Evolutionary conservation across 73 alveolate species (phyloP).

Genomic region (Tetrahymena thermophila): DNA sequence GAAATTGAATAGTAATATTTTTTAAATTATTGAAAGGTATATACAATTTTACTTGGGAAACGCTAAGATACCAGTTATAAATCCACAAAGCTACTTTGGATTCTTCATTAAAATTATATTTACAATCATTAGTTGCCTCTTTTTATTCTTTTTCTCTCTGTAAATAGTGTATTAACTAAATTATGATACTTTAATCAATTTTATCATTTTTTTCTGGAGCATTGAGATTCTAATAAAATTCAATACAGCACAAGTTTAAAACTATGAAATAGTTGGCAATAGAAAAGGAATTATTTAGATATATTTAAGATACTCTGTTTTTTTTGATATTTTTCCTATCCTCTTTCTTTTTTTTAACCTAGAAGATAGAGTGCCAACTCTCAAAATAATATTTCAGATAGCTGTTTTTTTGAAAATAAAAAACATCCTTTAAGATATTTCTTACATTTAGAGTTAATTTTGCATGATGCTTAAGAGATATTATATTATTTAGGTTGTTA

Average conservation of each 20-base stretch:
- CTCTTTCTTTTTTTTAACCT: not conserved
- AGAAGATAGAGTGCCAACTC: not conserved
- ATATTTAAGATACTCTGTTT: not conserved
- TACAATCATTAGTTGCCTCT: not conserved
- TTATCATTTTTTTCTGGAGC: not conserved
- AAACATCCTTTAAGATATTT: not conserved
- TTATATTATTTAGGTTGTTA: not conserved
- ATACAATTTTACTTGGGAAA: not conserved
- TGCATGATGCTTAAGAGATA: not conserved
- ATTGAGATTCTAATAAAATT: not conserved
- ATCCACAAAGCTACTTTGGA: not conserved
- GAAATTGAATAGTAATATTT: not conserved
- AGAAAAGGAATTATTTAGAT: not conserved
- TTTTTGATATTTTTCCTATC: not conserved
- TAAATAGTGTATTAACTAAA: not conserved
- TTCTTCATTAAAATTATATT: not conserved
- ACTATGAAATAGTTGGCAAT: not conserved
- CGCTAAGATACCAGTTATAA: not conserved
- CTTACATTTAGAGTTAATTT: not conserved
- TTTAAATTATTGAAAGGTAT: not conserved
- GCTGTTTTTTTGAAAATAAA: not conserved
- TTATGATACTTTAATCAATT: not conserved
- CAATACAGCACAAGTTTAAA: not conserved
- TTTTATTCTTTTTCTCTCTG: not conserved
- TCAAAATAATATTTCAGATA: not conserved